phyloP scores from a whole-genome alignment of 2,329 filamentous ascomycete genomes.

The Curvularia verruculosa region DNA sequence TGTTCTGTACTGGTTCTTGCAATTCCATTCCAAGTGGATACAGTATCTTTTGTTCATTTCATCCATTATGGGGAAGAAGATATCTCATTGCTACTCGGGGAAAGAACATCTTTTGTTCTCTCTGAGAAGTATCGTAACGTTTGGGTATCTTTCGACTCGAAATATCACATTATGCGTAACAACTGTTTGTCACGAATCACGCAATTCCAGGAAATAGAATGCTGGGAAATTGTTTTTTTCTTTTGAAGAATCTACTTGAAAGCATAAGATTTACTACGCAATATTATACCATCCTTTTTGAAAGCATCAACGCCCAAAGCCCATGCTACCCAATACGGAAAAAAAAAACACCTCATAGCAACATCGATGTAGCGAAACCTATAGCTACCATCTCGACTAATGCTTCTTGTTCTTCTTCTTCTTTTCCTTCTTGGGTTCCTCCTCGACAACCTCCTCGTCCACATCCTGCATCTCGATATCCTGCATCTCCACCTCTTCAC shows the following conservation, averaged over 20 bases:
- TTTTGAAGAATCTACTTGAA: background rate
- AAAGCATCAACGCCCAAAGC: constrained; percentile 4
- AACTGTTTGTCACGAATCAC: background rate
- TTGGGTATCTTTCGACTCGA: background rate
- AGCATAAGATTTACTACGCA: background rate
- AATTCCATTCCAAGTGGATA: background rate
- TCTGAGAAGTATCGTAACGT: background rate
- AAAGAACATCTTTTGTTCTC: background rate
- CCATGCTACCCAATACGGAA: constrained; percentile 6
- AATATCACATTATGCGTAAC: background rate
- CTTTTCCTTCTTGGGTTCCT: constrained; percentile 11
- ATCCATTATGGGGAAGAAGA: background rate
- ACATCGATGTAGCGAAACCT: background rate
- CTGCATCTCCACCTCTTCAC: constrained; percentile 21
- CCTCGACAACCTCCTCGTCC: constrained; percentile 7
- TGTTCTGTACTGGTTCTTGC: background rate
- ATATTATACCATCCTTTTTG: constrained; percentile 7
- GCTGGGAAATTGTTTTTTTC: background rate
- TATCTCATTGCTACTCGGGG: background rate
- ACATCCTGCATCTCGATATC: constrained; percentile 19
- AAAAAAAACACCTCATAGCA: constrained; percentile 7
- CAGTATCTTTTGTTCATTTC: background rate
- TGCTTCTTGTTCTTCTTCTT: constrained; percentile 20
- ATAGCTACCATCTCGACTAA: constrained; percentile 3
- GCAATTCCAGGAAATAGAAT: background rate